Conservation (phyloP, 371 early-diverging fungal genomes). For the Circinella minor region DNA sequence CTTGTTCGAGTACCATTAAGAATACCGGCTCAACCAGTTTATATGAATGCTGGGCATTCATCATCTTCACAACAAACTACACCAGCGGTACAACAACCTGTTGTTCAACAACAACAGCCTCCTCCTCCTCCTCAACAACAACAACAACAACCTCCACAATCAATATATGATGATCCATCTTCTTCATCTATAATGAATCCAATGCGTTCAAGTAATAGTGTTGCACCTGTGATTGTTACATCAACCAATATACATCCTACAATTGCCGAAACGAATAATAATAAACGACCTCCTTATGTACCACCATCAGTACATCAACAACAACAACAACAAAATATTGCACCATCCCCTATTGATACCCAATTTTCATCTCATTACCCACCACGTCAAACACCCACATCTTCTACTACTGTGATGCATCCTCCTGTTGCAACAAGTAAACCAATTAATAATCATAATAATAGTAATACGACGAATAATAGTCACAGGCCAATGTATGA, state of each 20-base stretch:
- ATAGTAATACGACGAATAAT: too few species aligned
- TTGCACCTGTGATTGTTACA: conserved; percentile 5
- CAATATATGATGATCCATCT: not conserved
- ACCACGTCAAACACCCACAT: conserved; percentile 9
- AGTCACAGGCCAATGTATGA: conserved; percentile 17
- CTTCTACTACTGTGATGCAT: not conserved
- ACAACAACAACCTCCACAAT: too few species aligned
- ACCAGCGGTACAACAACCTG: conserved; percentile 1
- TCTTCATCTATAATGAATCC: not conserved
- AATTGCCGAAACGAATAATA: not conserved
- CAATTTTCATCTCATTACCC: conserved; percentile 15
- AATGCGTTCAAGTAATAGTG: not conserved
- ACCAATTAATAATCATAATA: conserved; percentile 5
- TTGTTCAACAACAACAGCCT: too few species aligned
- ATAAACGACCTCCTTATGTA: not conserved
- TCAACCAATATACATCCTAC: not conserved
- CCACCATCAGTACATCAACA: too few species aligned
- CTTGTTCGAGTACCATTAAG: conserved; percentile 34
- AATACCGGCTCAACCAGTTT: conserved; percentile 35
- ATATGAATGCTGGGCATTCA: conserved; percentile 22
- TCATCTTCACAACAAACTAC: conserved; percentile 16
- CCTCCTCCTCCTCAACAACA: not conserved
- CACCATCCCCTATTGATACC: conserved; percentile 13
- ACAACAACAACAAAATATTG: not conserved
- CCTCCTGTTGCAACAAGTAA: conserved; percentile 11